These are phyloP conservation scores for Puccinia brachypodii DNA, from an alignment of 1,284 basidiomycete species.

Conservation along the genomic window DNA sequence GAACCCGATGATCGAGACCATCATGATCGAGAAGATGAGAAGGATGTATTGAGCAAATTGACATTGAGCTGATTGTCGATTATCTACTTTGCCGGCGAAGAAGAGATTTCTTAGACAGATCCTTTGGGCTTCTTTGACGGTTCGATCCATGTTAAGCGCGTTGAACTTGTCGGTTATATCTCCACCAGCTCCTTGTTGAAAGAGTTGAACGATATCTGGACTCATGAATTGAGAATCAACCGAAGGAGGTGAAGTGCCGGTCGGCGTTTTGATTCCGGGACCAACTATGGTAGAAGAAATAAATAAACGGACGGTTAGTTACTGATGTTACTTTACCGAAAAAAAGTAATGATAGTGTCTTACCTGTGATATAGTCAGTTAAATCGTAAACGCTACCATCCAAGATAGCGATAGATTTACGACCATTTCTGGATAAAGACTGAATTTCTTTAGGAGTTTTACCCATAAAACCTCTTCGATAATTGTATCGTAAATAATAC, in stretches of 20 bases:
- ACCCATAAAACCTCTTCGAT: conserved; percentile 84
- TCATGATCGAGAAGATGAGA: conserved; percentile 81
- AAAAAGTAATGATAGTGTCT: conserved; percentile 61
- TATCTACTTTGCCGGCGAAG: conserved; percentile 86
- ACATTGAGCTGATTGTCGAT: conserved; percentile 85
- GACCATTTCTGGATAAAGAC: conserved; percentile 67
- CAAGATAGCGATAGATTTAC: conserved; percentile 72
- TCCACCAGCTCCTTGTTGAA: conserved; percentile 75
- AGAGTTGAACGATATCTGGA: conserved; percentile 70
- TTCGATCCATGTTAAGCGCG: conserved; percentile 65
- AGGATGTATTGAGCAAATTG: conserved; percentile 89
- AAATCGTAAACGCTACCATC: conserved; percentile 84
- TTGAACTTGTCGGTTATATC: conserved; percentile 82
- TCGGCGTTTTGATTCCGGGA: conserved; percentile 62
- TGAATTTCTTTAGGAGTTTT: conserved; percentile 76
- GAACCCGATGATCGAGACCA: conserved; percentile 95
- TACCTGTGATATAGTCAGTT: conserved; percentile 69
- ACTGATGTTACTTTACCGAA: conserved; percentile 53
- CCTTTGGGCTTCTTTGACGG: conserved; percentile 74
- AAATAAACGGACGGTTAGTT: background rate
- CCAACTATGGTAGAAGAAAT: conserved; percentile 49
- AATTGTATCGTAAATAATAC: conserved; percentile 73
- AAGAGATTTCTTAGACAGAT: conserved; percentile 90
- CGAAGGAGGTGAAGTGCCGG: conserved; percentile 65
- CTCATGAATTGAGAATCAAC: conserved; percentile 75